Evolutionary conservation across 805 yeast species (phyloP).

Genomic region (Priceomyces medius): DNA sequence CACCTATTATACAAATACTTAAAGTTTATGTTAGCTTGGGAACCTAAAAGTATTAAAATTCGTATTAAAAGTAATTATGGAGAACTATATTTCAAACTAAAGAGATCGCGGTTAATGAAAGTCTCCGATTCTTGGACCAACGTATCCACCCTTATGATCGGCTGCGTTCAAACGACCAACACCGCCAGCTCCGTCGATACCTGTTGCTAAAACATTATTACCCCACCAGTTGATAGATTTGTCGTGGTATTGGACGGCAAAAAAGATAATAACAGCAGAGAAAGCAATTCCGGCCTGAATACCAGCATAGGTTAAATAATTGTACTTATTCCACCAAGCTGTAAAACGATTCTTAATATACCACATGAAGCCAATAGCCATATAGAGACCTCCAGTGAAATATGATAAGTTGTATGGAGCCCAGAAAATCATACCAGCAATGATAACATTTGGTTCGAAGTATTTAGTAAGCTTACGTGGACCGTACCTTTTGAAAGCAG

Average conservation of each 20-base stretch:
- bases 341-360: constrained; percentile 39
- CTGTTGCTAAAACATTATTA: constrained; percentile 34
- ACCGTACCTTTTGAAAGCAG: constrained; percentile 33
- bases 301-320: constrained; percentile 46
- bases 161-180: constrained; percentile 17
- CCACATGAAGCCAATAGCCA: constrained; percentile 37
- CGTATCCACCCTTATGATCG: constrained; percentile 29
- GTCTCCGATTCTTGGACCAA: constrained; percentile 31
- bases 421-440: constrained; percentile 46
- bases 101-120: no score
- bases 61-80: no score
- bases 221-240: constrained; percentile 63
- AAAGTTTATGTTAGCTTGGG: no score
- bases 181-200: constrained; percentile 8
- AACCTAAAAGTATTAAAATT: no score
- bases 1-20: no score
- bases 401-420: constrained; percentile 64
- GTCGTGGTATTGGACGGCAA: constrained; percentile 18
- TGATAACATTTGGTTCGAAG: constrained; percentile 28
- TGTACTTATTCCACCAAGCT: constrained; percentile 47
- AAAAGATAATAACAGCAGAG: constrained; percentile 39
- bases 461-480: constrained; percentile 43
- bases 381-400: constrained; percentile 57
- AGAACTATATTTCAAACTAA: no score
- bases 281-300: constrained; percentile 46